Percentiles rank a stretch among this genome's conserved stretches.
Evolutionary conservation across 441 rosid species (phyloP).

Genomic region (Syzygium malaccense): DNA sequence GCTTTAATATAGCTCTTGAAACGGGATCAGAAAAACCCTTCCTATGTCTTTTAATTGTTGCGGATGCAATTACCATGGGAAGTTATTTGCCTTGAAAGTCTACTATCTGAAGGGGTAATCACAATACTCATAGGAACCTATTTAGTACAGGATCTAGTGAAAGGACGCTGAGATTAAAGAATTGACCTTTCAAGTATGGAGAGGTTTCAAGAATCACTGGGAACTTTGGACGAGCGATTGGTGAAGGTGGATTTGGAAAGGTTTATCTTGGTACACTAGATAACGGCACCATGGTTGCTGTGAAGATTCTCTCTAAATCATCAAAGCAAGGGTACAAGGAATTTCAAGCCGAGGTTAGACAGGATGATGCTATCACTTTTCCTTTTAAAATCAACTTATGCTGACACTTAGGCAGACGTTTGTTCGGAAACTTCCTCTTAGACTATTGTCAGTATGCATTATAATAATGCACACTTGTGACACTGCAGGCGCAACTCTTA

Average conservation of each 20-base stretch:
- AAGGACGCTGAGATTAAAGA: not conserved
- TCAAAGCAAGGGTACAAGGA: too few species aligned
- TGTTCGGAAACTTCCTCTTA: too few species aligned
- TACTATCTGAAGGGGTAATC: not conserved
- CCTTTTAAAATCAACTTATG: not conserved
- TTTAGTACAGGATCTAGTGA: not conserved
- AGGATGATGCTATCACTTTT: not conserved
- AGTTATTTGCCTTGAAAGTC: accelerated
- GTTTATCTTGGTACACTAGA: too few species aligned
- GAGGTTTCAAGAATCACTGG: not conserved
- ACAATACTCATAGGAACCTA: not conserved
- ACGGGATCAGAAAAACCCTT: not conserved
- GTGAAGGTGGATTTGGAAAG: not conserved
- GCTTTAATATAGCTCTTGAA: not conserved
- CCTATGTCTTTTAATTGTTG: not conserved
- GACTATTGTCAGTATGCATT: too few species aligned
- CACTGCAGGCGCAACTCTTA: too few species aligned
- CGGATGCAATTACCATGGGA: accelerated
- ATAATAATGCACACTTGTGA: too few species aligned
- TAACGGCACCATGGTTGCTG: too few species aligned
- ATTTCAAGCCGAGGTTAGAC: too few species aligned
- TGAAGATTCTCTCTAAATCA: too few species aligned
- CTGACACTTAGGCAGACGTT: too few species aligned
- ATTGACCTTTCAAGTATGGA: not conserved
- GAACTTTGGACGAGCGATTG: not conserved